phyloP scores from a whole-genome alignment of 495 filamentous ascomycete species.

The Collariella sp. region DNA sequence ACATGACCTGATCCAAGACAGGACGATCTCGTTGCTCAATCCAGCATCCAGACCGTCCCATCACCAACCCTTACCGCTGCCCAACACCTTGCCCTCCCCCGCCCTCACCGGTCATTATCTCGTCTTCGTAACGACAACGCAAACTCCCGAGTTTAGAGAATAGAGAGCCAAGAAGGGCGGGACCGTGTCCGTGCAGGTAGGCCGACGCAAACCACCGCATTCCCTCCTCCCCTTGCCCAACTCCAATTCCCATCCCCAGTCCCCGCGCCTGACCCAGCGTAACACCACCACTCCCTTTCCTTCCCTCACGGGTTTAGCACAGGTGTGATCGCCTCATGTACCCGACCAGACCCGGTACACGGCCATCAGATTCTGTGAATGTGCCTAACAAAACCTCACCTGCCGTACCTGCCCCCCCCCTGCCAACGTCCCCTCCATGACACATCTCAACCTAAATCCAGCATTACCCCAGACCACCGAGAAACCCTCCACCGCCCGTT shows the following conservation, averaged over 20 bases:
- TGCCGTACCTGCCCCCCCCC: not conserved
- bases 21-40: not conserved
- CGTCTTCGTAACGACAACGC: not conserved
- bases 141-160: not conserved
- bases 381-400: too few relatives aligned
- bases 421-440: not conserved
- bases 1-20: not conserved
- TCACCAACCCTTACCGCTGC: not conserved
- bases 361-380: too few relatives aligned
- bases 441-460: too few relatives aligned
- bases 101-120: not conserved
- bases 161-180: too few relatives aligned
- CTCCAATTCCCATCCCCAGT: not conserved
- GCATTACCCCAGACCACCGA: too few relatives aligned
- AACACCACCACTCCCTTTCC: not conserved
- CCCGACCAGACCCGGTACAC: not conserved
- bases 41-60: not conserved
- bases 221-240: not conserved
- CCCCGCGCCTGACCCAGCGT: constrained; percentile 3
- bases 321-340: constrained; percentile 11
- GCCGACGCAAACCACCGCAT: constrained; percentile 10
- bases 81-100: not conserved
- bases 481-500: not conserved
- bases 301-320: constrained; percentile 21
- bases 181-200: not conserved